A percentile compares a stretch with the other conserved stretches of the same genome.
phyloP scores from a whole-genome alignment of 1,284 basidiomycete species.

The Trametes polyzona region DNA sequence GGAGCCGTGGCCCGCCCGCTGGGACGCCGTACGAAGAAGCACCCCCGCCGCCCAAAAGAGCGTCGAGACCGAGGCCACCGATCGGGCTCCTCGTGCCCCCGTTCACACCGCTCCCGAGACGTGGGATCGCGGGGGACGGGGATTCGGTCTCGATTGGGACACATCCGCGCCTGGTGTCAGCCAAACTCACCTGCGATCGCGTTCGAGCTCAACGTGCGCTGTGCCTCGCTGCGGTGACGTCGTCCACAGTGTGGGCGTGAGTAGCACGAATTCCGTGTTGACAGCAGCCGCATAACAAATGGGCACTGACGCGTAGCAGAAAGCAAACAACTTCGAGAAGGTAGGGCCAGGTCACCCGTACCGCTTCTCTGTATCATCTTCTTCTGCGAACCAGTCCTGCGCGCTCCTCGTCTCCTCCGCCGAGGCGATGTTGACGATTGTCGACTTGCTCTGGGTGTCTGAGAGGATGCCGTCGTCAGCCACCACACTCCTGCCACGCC shows the following conservation, averaged over 20 bases:
- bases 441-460: slow-evolving; percentile 85
- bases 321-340: too few relatives aligned
- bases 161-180: background rate
- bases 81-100: background rate
- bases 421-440: slow-evolving; percentile 70
- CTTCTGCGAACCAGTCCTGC: slow-evolving; percentile 78
- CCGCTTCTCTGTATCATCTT: slow-evolving; percentile 42
- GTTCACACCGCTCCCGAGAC: background rate
- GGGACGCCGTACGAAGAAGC: background rate
- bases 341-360: slow-evolving; percentile 37
- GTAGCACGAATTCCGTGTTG: background rate
- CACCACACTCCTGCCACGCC: background rate
- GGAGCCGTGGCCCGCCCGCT: background rate
- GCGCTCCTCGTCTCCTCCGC: slow-evolving; percentile 55
- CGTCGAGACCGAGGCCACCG: background rate
- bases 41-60: background rate
- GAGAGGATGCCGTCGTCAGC: background rate
- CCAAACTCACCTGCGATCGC: background rate
- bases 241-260: background rate
- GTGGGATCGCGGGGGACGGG: background rate
- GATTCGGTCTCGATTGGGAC: background rate
- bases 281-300: background rate
- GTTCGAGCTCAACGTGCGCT: background rate
- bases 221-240: background rate
- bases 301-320: too few relatives aligned